Conservation (phyloP, 176 grass and related monocot species). For the Bromus sterilis region DNA sequence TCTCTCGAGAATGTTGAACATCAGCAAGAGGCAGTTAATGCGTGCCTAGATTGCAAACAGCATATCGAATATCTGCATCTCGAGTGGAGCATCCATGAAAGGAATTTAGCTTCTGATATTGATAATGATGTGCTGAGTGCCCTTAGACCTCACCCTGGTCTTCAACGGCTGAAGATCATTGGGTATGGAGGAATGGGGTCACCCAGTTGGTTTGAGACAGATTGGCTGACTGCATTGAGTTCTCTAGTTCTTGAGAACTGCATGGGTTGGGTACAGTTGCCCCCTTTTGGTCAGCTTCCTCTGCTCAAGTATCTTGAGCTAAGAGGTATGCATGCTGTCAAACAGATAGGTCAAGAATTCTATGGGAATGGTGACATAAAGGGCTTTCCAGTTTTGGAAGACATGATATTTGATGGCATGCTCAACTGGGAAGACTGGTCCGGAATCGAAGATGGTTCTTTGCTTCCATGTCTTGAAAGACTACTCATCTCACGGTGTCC, state of each 20-base stretch:
- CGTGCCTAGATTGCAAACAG: slow-evolving; percentile 32
- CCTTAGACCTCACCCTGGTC: slow-evolving; percentile 40
- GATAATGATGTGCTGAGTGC: slow-evolving; percentile 38
- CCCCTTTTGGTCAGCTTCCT: slow-evolving; percentile 50
- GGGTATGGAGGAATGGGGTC: slow-evolving; percentile 31
- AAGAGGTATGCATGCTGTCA: slow-evolving; percentile 28
- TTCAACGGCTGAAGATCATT: slow-evolving; percentile 32
- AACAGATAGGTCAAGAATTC: slow-evolving; percentile 19
- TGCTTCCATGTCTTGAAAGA: slow-evolving; percentile 34
- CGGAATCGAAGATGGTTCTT: background rate
- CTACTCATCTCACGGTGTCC: slow-evolving; percentile 39
- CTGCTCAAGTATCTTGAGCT: slow-evolving; percentile 30
- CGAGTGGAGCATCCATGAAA: slow-evolving; percentile 25
- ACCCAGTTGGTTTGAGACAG: slow-evolving; percentile 41
- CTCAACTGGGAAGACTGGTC: slow-evolving; percentile 28
- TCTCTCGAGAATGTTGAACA: slow-evolving; percentile 45
- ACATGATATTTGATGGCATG: slow-evolving; percentile 36
- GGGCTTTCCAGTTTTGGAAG: slow-evolving; percentile 40
- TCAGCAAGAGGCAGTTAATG: slow-evolving; percentile 24
- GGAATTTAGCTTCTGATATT: background rate
- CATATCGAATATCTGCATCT: slow-evolving; percentile 22
- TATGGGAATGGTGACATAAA: slow-evolving; percentile 29
- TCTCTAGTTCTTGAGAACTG: slow-evolving; percentile 19
- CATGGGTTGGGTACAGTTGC: slow-evolving; percentile 19
- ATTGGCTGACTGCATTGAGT: slow-evolving; percentile 26